These are phyloP conservation scores for Mycena maculata DNA, from an alignment of 768 basidiomycete species.

Conservation along the genomic window DNA sequence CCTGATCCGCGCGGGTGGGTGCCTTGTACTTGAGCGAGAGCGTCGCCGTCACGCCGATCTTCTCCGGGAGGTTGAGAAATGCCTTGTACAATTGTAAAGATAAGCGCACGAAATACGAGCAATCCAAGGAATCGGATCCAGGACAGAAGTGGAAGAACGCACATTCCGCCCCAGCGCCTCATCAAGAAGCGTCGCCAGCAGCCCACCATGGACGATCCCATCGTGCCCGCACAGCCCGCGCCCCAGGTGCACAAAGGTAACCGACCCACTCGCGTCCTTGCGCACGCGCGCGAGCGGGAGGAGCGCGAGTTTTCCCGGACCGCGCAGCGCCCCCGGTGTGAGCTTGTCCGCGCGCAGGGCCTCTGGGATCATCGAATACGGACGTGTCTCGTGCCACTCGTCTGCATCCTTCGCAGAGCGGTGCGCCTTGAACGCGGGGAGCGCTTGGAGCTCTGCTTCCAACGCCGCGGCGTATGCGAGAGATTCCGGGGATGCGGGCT, in stretches of 20 bases:
- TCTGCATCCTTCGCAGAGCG: constrained; percentile 61
- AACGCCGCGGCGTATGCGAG: constrained; percentile 67
- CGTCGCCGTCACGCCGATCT: constrained; percentile 22
- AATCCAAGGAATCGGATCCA: background rate
- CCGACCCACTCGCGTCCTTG: background rate
- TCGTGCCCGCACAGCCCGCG: constrained; percentile 65
- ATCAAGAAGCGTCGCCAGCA: constrained; percentile 7
- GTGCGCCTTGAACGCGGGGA: constrained; percentile 66
- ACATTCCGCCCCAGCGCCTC: constrained; percentile 77
- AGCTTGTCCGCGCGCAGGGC: constrained; percentile 84
- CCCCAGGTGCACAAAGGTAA: constrained; percentile 58
- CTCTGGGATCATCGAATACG: constrained; percentile 76
- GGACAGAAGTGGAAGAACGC: constrained; percentile 42
- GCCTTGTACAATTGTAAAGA: background rate
- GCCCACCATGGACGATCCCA: background rate
- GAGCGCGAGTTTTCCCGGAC: constrained; percentile 87
- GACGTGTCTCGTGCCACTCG: constrained; percentile 85
- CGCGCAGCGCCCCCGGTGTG: constrained; percentile 84
- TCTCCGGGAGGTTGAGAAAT: constrained; percentile 14
- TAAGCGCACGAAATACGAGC: background rate
- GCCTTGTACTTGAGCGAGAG: constrained; percentile 12
- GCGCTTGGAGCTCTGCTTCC: constrained; percentile 74
- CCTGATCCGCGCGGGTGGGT: constrained; percentile 22
- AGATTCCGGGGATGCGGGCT: constrained; percentile 67
- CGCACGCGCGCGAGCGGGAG: constrained; percentile 78